These are phyloP conservation scores for Aspergillus sp. DNA, from an alignment of 2,329 filamentous ascomycete genomes.

Conservation along the genomic window DNA sequence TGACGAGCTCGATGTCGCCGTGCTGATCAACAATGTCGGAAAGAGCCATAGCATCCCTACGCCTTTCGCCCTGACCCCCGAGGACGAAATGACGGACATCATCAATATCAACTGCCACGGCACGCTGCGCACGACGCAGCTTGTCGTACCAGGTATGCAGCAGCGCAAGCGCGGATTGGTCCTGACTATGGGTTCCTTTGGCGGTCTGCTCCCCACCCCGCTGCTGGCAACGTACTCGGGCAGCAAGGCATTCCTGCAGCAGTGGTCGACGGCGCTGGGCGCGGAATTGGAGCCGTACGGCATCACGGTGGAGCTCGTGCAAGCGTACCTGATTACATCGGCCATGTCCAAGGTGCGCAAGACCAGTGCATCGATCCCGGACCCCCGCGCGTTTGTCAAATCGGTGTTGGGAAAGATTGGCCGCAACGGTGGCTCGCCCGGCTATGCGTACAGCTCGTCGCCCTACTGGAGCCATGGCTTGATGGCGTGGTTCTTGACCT, in stretches of 20 bases:
- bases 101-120: conserved; percentile 92
- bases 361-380: conserved; percentile 68
- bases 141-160: conserved; percentile 76
- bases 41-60: conserved; percentile 90
- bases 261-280: conserved; percentile 83
- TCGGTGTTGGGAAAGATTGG: conserved; percentile 74
- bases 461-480: conserved; percentile 89
- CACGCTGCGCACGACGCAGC: conserved; percentile 78
- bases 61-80: conserved; percentile 69
- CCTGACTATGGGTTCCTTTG: conserved; percentile 95
- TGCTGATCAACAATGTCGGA: conserved; percentile 95
- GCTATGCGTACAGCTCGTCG: conserved; percentile 73
- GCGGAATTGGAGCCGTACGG: conserved; percentile 72
- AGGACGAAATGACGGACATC: conserved; percentile 77
- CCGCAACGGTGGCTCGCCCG: conserved; percentile 64
- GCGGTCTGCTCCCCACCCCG: conserved; percentile 83
- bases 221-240: conserved; percentile 93
- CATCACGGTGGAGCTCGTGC: conserved; percentile 81
- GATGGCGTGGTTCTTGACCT: conserved; percentile 72
- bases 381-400: conserved; percentile 71
- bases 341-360: conserved; percentile 95
- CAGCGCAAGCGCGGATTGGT: conserved; percentile 79
- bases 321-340: conserved; percentile 87
- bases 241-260: conserved; percentile 94
- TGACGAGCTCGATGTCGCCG: conserved; percentile 66